phyloP scores from a whole-genome alignment of 805 yeast species.

The Candida pini region DNA sequence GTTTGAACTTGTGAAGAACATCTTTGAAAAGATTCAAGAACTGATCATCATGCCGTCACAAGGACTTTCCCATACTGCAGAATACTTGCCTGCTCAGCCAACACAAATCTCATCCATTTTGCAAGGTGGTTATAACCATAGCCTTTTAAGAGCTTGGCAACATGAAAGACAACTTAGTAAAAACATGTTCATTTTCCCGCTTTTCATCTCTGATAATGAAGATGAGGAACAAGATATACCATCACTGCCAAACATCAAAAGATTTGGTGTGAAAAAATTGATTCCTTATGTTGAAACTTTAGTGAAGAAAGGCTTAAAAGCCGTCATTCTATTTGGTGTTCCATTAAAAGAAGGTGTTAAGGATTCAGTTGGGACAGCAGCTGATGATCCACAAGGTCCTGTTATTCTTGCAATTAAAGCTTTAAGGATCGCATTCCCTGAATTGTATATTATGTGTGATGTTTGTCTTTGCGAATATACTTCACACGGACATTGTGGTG shows the following conservation, averaged over 20 bases:
- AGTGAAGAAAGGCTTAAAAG: constrained; percentile 72
- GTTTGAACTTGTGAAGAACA: too few relatives aligned
- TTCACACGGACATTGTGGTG: constrained; percentile 96
- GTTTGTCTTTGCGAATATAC: constrained; percentile 97
- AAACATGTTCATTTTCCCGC: constrained; percentile 87
- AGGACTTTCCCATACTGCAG: constrained; percentile 78
- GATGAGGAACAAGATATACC: constrained; percentile 74
- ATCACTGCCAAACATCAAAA: constrained; percentile 80
- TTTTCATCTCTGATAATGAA: constrained; percentile 74
- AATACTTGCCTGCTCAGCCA: constrained; percentile 52
- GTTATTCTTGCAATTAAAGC: constrained; percentile 75
- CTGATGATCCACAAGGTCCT: constrained; percentile 96
- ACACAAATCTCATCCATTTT: constrained; percentile 69
- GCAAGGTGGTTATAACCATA: constrained; percentile 94
- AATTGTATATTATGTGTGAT: constrained; percentile 82
- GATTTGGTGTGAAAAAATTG: constrained; percentile 79
- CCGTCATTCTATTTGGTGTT: constrained; percentile 92
- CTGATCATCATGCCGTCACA: too few relatives aligned
- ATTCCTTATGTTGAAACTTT: constrained; percentile 64
- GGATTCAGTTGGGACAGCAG: constrained; percentile 79
- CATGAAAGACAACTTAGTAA: constrained; percentile 76
- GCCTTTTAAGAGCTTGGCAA: constrained; percentile 88
- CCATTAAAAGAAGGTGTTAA: constrained; percentile 71
- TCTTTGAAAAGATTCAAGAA: too few relatives aligned
- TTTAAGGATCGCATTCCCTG: constrained; percentile 65